phyloP scores from a whole-genome alignment of 495 filamentous ascomycete species.

The Echria macrotheca region DNA sequence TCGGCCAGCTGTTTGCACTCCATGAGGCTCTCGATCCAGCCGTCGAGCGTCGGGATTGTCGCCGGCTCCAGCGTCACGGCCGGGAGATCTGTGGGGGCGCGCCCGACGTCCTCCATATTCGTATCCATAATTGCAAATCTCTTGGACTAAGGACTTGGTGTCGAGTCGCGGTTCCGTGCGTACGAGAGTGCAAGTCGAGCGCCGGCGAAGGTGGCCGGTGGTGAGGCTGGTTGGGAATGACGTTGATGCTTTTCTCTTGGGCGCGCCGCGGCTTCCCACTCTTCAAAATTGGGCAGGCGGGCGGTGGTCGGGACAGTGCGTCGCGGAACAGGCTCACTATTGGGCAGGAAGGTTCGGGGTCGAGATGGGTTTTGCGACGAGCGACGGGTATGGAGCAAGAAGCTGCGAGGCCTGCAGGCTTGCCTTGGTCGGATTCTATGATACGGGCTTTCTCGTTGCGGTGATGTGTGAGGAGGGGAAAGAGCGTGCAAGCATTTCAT shows the following conservation, averaged over 20 bases:
- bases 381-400: no score
- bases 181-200: no score
- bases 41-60: conserved; percentile 87
- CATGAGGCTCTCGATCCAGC: conserved; percentile 99
- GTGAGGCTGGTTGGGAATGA: conserved; percentile 16
- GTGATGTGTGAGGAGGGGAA: conserved; percentile 1
- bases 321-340: conserved; percentile 11
- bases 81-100: conserved; percentile 75
- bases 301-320: background rate
- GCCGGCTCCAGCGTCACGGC: conserved; percentile 72
- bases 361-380: no score
- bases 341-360: no score
- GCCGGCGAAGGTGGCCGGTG: no score
- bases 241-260: conserved; percentile 16
- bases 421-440: background rate
- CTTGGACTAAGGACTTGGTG: no score
- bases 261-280: conserved; percentile 17
- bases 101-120: conserved; percentile 95
- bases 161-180: no score
- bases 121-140: conserved; percentile 69
- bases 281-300: conserved; percentile 17
- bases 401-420: background rate
- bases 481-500: background rate
- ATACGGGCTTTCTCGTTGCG: background rate
- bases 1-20: conserved; percentile 96